Base-by-base conservation (phyloP, 495 filamentous ascomycete species). In the Neurospora sp. region DNA sequence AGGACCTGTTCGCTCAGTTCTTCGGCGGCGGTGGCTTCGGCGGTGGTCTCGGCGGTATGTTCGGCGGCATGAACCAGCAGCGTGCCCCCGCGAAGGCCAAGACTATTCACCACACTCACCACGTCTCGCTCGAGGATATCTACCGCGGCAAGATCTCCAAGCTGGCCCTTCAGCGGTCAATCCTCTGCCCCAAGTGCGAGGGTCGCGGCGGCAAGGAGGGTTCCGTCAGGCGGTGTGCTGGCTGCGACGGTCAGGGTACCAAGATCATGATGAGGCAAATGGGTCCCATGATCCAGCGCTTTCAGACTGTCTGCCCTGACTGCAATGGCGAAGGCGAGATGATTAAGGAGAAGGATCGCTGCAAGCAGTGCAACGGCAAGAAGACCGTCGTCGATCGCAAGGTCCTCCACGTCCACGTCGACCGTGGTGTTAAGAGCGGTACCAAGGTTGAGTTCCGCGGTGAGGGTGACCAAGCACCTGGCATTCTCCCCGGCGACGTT, bases 191-290 rank as follows among this genome's bases (percentile, higher is more conserved):
- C 42, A 93, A 93, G 81, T 99, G 96, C 83, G 93, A 97, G 72
- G 96, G 96, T 66, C 93, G 95, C 75, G 96, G 96, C 80, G 96
- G 96, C 48, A 98, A 98, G 85, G 96, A 99, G 72, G 96, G 96
- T 73, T 92, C 96, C 18, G 95, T 98, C 77, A 93, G 92, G 85
- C 92, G 91, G 75, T 99, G 96, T 85, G 79, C 89, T 39, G 91
- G 92, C 75, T 99, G 96, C 82, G 93, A 96, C 74, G 96, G 96
- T 77, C 88, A 90, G 74, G 96, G 96, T 83, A 96, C 97, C 93
- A 98, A 98, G 90, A 97, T 92, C 27, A 98, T 99, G 95, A 98
- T 98, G 96, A 92, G 96, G 78, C 96, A 98, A 87, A 98, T 98
- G 94, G 96, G 96, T 70, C 96, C 96, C 71, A 99, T 99, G 96